Percentiles rank a stretch among this genome's conserved stretches.
Conservation (phyloP, 1,284 basidiomycete species). For the Apiotrichum mycotoxinovorans region DNA sequence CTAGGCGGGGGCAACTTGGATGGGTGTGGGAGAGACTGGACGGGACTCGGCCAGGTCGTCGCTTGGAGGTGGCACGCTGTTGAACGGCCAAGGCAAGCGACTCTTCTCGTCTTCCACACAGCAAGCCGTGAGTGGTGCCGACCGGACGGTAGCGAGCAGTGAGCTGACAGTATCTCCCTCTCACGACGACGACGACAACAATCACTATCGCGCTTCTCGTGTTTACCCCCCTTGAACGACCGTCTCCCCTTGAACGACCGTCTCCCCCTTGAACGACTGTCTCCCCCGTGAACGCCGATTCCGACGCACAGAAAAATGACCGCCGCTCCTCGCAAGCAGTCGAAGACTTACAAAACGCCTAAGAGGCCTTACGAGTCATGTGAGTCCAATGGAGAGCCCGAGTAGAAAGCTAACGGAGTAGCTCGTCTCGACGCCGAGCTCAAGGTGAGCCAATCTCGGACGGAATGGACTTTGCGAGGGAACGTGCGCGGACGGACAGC, state of each 20-base stretch:
- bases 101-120: neutral
- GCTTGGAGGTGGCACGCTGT: neutral
- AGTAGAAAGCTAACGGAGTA: too few relatives aligned
- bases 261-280: too few relatives aligned
- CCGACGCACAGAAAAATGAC: neutral
- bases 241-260: too few relatives aligned
- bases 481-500: neutral
- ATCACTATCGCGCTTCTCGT: neutral
- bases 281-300: neutral
- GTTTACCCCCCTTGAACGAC: neutral
- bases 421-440: conserved; percentile 99
- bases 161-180: neutral
- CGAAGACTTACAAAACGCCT: conserved; percentile 90
- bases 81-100: neutral
- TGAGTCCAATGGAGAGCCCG: too few relatives aligned
- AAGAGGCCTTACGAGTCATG: conserved; percentile 95
- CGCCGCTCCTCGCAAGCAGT: conserved; percentile 25
- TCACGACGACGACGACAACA: neutral
- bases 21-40: too few relatives aligned
- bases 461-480: conserved; percentile 7
- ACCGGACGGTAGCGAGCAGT: neutral
- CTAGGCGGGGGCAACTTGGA: neutral
- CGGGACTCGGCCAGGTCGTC: neutral
- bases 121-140: conserved; percentile 2
- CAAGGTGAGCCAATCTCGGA: conserved; percentile 61